Evolutionary conservation across 1,139 yeast genomes (phyloP).

Genomic region (Scheffersomyces stambukii): DNA sequence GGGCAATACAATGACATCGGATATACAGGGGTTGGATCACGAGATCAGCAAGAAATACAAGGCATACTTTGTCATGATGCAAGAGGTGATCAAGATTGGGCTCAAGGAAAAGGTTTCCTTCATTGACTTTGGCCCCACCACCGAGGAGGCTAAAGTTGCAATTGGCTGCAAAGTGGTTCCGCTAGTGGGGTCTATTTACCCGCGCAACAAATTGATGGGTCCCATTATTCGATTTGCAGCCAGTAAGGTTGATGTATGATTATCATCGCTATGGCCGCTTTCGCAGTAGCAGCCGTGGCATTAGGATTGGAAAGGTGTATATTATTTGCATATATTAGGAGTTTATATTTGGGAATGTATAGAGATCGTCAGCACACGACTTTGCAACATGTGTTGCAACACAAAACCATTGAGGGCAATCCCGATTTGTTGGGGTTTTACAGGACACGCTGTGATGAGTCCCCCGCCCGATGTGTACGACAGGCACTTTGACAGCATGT

Average conservation of each 20-base stretch:
- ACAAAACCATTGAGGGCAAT: no score
- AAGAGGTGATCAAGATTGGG: conserved; percentile 38
- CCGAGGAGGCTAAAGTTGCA: conserved; percentile 36
- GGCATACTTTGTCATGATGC: conserved; percentile 49
- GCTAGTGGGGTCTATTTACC: conserved; percentile 24
- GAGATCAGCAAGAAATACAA: conserved; percentile 35
- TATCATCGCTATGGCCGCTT: no score
- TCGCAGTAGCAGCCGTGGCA: no score
- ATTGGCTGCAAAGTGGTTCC: conserved; percentile 38
- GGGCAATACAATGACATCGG: conserved; percentile 43
- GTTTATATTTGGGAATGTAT: no score
- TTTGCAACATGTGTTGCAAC: no score
- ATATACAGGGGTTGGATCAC: conserved; percentile 41
- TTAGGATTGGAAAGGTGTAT: no score
- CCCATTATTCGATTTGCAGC: conserved; percentile 19
- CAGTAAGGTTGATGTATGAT: conserved; percentile 16
- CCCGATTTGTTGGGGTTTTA: not conserved
- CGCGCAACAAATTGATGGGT: conserved; percentile 13
- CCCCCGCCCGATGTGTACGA: no score
- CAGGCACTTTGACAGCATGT: conserved; percentile 13
- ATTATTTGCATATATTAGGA: no score
- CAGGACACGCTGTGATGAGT: conserved; percentile 1
- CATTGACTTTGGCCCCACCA: conserved; percentile 40
- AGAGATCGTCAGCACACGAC: no score
- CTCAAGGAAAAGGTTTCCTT: conserved; percentile 32